Base-by-base conservation (phyloP, 2,329 filamentous ascomycete genomes). In the Fusarium beomiforme region DNA sequence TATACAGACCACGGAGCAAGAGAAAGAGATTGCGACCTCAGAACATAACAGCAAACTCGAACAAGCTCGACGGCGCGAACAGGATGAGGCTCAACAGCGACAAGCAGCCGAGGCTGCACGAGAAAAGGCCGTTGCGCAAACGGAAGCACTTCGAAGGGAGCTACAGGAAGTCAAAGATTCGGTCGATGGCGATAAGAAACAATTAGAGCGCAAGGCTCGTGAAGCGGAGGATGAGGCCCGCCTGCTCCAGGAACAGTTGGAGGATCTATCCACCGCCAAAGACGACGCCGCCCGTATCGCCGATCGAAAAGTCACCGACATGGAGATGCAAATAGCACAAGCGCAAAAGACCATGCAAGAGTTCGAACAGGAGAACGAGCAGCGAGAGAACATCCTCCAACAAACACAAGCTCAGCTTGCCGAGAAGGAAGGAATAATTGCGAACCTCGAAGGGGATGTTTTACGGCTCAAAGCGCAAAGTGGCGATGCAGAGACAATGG, bases 1-100 rank as follows among this genome's bases (percentile, higher is more conserved):
- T 64, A 87, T 97, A 72, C 93, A 94, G 76, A 95, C 93, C 21
- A 84, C 93, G 57, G 95, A 95, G 76, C 93, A 97, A 74, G 95
- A 98, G 77, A 91, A 93, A 74, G 94, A 97, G 63, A 88, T 98
- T 75, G 85, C 90, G 50, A 87, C 90, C 13, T 85, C 97, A 19
- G 91, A 93, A 68, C 92, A 96, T 74, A 92, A 94, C 71, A 92
- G 93, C 75, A 95, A 97, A 76, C 81, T 97, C 24, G 90, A 95
- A 68, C 94, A 97, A 60, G 87, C 91, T 3, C 91, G 93, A 72
- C 87, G 91, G 50, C 92, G 92, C 69, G 92, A 93, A n/a, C 94
- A 98, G 76, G 91, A 93, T 12, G 95, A 97, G 77, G 94, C 93
- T 77, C 91, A 93, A 76, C 85, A 85, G 46, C 87, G 87, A 46